Evolutionary conservation across 1,284 basidiomycete species (phyloP), one percentile per base, ranked within the genome.

Genomic region (Ceratobasidium sp.): DNA sequence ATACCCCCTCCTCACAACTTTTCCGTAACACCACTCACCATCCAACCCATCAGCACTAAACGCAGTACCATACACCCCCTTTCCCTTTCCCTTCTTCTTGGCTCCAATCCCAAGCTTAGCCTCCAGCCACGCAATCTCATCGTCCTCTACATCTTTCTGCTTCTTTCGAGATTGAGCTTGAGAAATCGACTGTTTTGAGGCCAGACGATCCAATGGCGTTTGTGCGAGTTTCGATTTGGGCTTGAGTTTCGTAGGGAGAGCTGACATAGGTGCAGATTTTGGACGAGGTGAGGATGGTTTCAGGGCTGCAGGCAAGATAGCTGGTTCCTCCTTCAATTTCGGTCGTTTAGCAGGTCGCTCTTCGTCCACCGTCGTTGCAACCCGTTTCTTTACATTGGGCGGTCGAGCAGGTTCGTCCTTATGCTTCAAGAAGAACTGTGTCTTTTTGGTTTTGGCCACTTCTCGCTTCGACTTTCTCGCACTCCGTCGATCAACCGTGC

Each of bases 51-150:
- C 87, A 35, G 85, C 84, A 61, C 83, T 80, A 23, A 81, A 84
- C 81, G 20, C 77, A 11, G 66, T 76, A 7, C 80, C 82, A 23
- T 83, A 83, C 13, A 81, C 80, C 7, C n/a, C 33, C 79, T 80
- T 49, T 63, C 79, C 60, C 78, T 80, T 78, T 81, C 85, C 85
- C n/a, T 80, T 82, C 77, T 86, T 86, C 45, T 85, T 81, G 79
- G 89, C 88, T 26, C 81, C 79, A 28, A 82, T 47, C 0, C 90
- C 89, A 20, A 96, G 86, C 82, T 90, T 90, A 13, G 87, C 86
- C 83, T 96, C 94, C 13, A 96, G 85, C 85, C 92, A 90, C 0
- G 89, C 87, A 64, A 95, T 96, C 81, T 94, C 93, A 0, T 86
- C 86, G 80, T 94, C 93, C 79, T 95, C 94, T 37, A 90, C 86